Base-by-base conservation (phyloP, 2,329 filamentous ascomycete species). In the Pseudomassariella vexata region DNA sequence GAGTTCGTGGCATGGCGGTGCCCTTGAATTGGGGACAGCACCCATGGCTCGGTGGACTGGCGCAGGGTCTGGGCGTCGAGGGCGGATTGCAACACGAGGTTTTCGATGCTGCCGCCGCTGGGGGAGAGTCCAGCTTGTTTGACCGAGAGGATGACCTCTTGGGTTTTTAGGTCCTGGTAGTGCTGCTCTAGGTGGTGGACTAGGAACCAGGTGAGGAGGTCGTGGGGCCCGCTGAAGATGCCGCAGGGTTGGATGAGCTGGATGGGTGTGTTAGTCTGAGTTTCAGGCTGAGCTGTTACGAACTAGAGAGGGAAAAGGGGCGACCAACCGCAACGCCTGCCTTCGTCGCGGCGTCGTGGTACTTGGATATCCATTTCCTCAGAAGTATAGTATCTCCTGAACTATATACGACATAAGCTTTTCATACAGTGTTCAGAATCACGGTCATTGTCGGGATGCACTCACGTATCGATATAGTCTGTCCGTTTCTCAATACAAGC, bases 381-480 rank as follows among this genome's bases (percentile, higher is more conserved):
- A 48, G 19, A 30, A 39, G 31, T 19, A 24, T 25, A 7, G 39
- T 24, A 19, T 28, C 41, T 9, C 34, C 42, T 11, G 33, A 23
- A 7, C 36, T 39, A 9, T 23, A 25, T 20, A 25, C 25, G 16
- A 21, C 14, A 28, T 12, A 9, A 18, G 12, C 19, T 6, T 18
- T 20, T 4, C n/a, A n/a, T n/a, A n/a, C n/a, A n/a, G n/a, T 22
- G 14, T 12, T n/a, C 14, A 15, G 3, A 15, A 22, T 9, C 5
- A 21, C 5, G 15, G 18, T 16, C 4, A 9, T 33, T 17, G 31
- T 19, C 10, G 22, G 22, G 10, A n/a, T n/a, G n/a, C 3, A 41
- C 44, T 37, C 31, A 46, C 44, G 37, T 38, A 14, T 48, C 47
- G 17, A 47, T 16, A 22, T 47, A 48, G 26, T 48, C 44, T 10